Evolutionary conservation across 805 yeast genomes (phyloP).

Genomic region (Wilhelminamyces savonicus): DNA sequence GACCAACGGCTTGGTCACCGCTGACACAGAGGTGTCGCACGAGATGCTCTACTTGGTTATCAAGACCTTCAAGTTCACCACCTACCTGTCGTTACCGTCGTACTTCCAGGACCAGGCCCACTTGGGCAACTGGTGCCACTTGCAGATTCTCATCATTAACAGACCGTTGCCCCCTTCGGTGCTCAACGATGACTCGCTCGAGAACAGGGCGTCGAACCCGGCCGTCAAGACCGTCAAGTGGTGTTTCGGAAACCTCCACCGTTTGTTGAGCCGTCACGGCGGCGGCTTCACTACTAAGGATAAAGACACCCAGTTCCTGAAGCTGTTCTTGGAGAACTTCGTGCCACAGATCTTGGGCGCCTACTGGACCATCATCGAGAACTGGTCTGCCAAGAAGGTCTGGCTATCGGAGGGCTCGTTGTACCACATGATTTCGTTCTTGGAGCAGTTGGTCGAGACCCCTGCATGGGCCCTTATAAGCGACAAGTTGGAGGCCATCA

Average conservation of each 20-base stretch:
- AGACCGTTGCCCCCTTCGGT: constrained; percentile 32
- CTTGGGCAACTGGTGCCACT: constrained; percentile 36
- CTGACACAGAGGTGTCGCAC: constrained; percentile 7
- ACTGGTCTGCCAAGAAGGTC: constrained; percentile 30
- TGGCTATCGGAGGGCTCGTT: constrained; percentile 38
- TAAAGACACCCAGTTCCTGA: constrained; percentile 20
- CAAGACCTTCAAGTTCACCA: constrained; percentile 35
- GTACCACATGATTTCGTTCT: constrained; percentile 37
- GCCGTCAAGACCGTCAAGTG: constrained; percentile 37
- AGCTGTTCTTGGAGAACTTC: constrained; percentile 25
- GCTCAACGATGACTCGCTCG: constrained; percentile 23
- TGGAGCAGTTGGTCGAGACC: constrained; percentile 36
- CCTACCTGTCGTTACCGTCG: constrained; percentile 30
- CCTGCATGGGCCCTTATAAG: constrained; percentile 31
- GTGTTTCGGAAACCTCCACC: constrained; percentile 38
- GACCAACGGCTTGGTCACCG: constrained; percentile 17
- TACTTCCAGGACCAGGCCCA: constrained; percentile 30
- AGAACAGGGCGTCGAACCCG: constrained; percentile 32
- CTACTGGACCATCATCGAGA: constrained; percentile 39
- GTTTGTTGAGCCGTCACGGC: constrained; percentile 37
- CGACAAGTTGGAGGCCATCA: constrained; percentile 34
- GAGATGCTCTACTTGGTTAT: constrained; percentile 32
- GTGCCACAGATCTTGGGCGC: constrained; percentile 37
- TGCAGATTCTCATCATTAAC: constrained; percentile 31
- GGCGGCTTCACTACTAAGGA: constrained; percentile 33